Base-by-base conservation (phyloP, 2,329 filamentous ascomycete genomes). In the Trichoderma sp. region DNA sequence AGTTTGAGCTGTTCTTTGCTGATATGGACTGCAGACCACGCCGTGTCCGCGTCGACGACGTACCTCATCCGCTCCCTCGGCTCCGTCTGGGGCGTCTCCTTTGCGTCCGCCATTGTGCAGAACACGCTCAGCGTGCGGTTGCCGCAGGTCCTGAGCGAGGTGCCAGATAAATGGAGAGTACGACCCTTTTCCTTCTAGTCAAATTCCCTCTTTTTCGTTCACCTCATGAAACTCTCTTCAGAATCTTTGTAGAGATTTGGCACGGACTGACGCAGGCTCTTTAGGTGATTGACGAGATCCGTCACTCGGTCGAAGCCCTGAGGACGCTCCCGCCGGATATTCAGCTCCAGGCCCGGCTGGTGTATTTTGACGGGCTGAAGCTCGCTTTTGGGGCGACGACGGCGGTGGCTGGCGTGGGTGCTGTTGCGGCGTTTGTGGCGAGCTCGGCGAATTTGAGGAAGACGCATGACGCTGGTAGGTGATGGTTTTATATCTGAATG, bases 31-130 rank as follows among this genome's bases (percentile, higher is more conserved):
- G 2, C 48, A 68, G 86, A 88, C 60, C 85, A 89, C 69, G 85
- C 86, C 12, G 85, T 88, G 1, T 84, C 83, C 0, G 82, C 86
- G 2, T 88, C 85, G 1, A 87, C 83, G 0, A 83, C 88, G 7
- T 89, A 89, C 71, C 79, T 89, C 21, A 82, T 89, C 50, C 82
- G 87, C 28, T 88, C 85, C 0, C 75, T 89, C 3, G 87, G 86
- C 2, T 84, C 82, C 0, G 86, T 89, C 17, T 89, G 85, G 82
- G 86, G 87, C 10, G 87, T 89, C 1, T 86, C 87, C 0, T 78
- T 86, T 43, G 85, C 85, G 0, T 87, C 86, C 9, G 82, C 86
- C 7, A 85, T 89, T 51, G 79, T 88, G 41, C 87, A 89, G 74
- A 89, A 85, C 64, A 84, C 83, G 63, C 78, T 89, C 68, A 84